phyloP scores from a whole-genome alignment of 805 yeast species.

The Kodamaea leandrae region DNA sequence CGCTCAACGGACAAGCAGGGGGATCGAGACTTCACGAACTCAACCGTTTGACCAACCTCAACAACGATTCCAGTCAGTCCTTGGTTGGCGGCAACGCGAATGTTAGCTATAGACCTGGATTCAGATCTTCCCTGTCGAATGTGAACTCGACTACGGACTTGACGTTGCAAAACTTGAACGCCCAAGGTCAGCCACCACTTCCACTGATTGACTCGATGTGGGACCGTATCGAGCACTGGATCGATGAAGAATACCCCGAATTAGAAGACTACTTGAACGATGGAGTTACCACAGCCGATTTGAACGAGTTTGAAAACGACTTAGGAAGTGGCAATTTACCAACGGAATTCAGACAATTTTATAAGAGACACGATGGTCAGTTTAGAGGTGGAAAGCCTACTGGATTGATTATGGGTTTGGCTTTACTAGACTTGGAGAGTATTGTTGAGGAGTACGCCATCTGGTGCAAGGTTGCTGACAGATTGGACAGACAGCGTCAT shows the following conservation, averaged over 20 bases:
- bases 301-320: slow-evolving; percentile 46
- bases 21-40: slow-evolving; percentile 38
- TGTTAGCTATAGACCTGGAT: slow-evolving; percentile 42
- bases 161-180: slow-evolving; percentile 40
- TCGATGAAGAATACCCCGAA: slow-evolving; percentile 47
- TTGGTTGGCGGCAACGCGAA: slow-evolving; percentile 20
- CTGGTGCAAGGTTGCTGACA: slow-evolving; percentile 42
- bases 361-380: slow-evolving; percentile 47
- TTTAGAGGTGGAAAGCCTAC: slow-evolving; percentile 46
- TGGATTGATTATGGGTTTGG: slow-evolving; percentile 43
- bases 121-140: slow-evolving; percentile 40
- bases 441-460: slow-evolving; percentile 41
- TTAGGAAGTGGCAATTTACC: slow-evolving; percentile 44
- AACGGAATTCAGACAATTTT: slow-evolving; percentile 43
- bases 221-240: slow-evolving; percentile 42
- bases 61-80: slow-evolving; percentile 28
- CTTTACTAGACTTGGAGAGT: slow-evolving; percentile 41
- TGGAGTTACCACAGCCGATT: slow-evolving; percentile 45
- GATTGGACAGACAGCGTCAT: slow-evolving; percentile 38
- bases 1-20: slow-evolving; percentile 18
- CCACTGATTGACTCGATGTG: slow-evolving; percentile 43
- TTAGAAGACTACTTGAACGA: slow-evolving; percentile 42
- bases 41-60: slow-evolving; percentile 22
- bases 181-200: slow-evolving; percentile 49
- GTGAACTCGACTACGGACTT: slow-evolving; percentile 39